Base-by-base conservation (phyloP, 805 yeast genomes). In the Saccharomycopsis synnaedendra region DNA sequence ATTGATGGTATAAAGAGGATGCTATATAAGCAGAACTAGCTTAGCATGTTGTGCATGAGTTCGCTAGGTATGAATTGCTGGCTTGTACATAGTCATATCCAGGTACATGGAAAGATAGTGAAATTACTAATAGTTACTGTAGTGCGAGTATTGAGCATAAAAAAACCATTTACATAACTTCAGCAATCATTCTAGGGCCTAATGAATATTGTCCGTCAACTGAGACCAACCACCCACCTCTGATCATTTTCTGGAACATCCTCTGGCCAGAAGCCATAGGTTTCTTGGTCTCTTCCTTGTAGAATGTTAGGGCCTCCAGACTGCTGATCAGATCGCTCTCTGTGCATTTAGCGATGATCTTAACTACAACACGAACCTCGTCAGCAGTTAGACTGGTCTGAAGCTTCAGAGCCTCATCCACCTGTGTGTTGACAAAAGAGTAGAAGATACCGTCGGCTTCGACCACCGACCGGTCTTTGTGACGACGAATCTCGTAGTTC, bases 401-500 rank as follows among this genome's bases (percentile, higher is more conserved):
- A 5, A 50, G 8, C 28, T 49, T 50, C 3, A 51, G 42, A 9
- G 47, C 41, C 29, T 34, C 39, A 32, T 52, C 55, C 10, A 32
- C 47, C 19, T 34, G 7, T 29, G 34, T n/a, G 36, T 52, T 52
- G 10, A 52, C 40, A 36, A 42, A 52, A 0, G 46, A 29, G 33
- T 50, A 52, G 38, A 44, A 52, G 28, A 51, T 48, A 5, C 11
- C 32, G 5, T 43, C 42, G 32, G 36, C 40, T 27, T 35, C 36
- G 11, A 39, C 37, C 28, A 31, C 34, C 11, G 39, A 37, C 6
- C 42, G 31, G 30, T 49, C 48, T 29, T 50, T 52, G 29, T 41
- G 48, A 28, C 45, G 44, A 29, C 48, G 49, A 7, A 52, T 43
- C 32, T 52, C 53, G 32, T 39, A 50, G 11, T 43, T 34, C 43